Evolutionary conservation across 1,284 basidiomycete species (phyloP).

Genomic region (Apiotrichum laibachii): DNA sequence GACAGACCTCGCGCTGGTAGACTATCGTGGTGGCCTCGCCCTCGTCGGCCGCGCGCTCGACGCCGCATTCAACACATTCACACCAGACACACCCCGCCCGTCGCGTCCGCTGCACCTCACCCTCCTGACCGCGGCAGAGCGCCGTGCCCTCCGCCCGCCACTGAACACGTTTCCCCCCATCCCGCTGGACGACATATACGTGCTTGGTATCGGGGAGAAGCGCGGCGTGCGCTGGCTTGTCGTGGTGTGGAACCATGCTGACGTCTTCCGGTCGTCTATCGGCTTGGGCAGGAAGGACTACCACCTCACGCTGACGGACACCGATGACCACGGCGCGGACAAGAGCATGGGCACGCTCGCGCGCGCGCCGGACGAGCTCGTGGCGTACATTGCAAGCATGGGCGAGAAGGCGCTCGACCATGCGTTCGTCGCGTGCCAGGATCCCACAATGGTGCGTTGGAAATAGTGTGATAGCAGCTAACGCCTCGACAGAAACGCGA

Average conservation of each 20-base stretch:
- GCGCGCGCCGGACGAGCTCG: constrained; percentile 45
- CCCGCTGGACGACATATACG: constrained; percentile 8
- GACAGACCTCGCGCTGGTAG: not conserved
- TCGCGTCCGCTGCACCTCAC: not conserved
- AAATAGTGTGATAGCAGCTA: too few species aligned
- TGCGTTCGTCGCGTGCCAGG: constrained; percentile 34
- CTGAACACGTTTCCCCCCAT: not conserved
- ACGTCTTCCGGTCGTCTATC: constrained; percentile 55
- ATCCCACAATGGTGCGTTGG: not conserved
- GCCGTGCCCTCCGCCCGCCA: not conserved
- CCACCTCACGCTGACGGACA: constrained; percentile 57
- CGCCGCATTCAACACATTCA: not conserved
- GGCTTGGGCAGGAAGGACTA: constrained; percentile 59
- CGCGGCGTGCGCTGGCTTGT: constrained; percentile 50
- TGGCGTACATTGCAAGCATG: constrained; percentile 52
- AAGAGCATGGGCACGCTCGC: constrained; percentile 42
- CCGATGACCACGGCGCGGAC: constrained; percentile 55
- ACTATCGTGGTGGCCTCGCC: constrained; percentile 16
- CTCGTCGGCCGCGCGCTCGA: constrained; percentile 12
- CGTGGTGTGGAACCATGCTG: constrained; percentile 60
- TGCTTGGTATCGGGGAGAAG: not conserved
- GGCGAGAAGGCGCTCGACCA: constrained; percentile 48
- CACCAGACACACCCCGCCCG: not conserved
- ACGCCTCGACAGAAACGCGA: constrained; percentile 5
- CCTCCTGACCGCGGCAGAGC: not conserved